phyloP scores from a whole-genome alignment of 2,329 filamentous ascomycete species.

The Ambrosiella beaveri region DNA sequence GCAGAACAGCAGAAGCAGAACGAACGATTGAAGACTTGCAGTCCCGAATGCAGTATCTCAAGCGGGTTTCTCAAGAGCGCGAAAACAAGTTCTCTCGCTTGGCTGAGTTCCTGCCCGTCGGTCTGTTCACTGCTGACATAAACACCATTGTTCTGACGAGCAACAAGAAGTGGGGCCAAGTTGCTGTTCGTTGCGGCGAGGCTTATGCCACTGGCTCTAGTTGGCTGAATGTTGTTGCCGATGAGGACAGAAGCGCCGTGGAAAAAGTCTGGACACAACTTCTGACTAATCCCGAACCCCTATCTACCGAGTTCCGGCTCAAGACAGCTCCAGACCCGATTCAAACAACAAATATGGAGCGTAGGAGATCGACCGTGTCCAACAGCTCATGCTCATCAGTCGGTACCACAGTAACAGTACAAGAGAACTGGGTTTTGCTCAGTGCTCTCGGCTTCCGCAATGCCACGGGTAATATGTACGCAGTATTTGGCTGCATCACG shows the following conservation, averaged over 20 bases:
- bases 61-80: slow-evolving; percentile 42
- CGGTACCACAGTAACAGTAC: not conserved
- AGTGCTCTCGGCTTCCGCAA: slow-evolving; percentile 54
- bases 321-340: slow-evolving; percentile 41
- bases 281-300: slow-evolving; percentile 40
- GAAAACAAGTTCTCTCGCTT: slow-evolving; percentile 70
- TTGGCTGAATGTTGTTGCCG: slow-evolving; percentile 58
- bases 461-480: slow-evolving; percentile 45
- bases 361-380: slow-evolving; percentile 25
- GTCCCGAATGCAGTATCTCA: slow-evolving; percentile 28
- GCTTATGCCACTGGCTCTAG: slow-evolving; percentile 30
- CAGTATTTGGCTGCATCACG: slow-evolving; percentile 65
- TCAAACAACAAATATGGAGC: not conserved
- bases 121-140: slow-evolving; percentile 68
- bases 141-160: slow-evolving; percentile 57
- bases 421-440: slow-evolving; percentile 48
- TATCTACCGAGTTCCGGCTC: slow-evolving; percentile 61
- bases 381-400: slow-evolving; percentile 23
- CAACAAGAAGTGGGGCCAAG: slow-evolving; percentile 64
- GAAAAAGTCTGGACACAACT: slow-evolving; percentile 45
- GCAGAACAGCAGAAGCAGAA: not conserved
- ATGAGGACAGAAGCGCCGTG: slow-evolving; percentile 45
- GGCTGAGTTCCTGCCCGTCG: slow-evolving; percentile 70
- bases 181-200: slow-evolving; percentile 38
- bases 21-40: slow-evolving; percentile 37